A percentile compares a stretch with the other conserved stretches of the same genome.
These are phyloP conservation scores for Phaeosphaeria sp. DNA, from an alignment of 2,329 filamentous ascomycete genomes.

Conservation along the genomic window DNA sequence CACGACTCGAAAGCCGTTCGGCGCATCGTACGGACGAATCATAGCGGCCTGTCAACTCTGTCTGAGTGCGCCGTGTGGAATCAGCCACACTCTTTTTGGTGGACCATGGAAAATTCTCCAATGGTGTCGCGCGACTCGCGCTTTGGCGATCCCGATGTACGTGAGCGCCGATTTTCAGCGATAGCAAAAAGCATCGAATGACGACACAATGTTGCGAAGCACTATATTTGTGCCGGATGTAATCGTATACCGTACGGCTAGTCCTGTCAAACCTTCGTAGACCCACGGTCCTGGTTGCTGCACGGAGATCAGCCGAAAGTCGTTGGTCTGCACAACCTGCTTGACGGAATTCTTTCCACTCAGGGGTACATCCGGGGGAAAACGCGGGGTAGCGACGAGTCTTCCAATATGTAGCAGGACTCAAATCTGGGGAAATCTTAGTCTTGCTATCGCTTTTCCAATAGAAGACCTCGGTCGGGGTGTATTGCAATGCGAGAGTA, in stretches of 20 bases:
- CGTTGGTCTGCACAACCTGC: constrained; percentile 4
- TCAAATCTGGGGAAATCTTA: background rate
- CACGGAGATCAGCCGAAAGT: constrained; percentile 14
- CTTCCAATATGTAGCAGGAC: background rate
- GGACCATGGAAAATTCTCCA: background rate
- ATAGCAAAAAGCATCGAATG: background rate
- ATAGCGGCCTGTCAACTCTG: background rate
- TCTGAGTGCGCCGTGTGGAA: background rate
- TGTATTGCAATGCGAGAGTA: background rate
- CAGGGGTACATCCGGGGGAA: background rate
- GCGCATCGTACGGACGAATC: constrained; percentile 10
- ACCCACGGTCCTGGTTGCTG: constrained; percentile 2
- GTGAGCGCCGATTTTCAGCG: background rate
- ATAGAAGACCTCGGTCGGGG: background rate
- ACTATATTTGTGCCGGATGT: constrained; percentile 2
- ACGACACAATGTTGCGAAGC: background rate
- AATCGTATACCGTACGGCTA: background rate
- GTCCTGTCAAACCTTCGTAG: background rate
- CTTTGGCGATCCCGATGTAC: constrained; percentile 1
- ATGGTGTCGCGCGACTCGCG: background rate
- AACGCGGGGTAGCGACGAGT: background rate
- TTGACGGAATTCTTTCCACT: background rate
- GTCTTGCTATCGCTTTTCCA: background rate
- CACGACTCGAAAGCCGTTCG: background rate
- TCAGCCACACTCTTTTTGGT: background rate